These are phyloP conservation scores for Ophiocordyceps robertsii DNA, from an alignment of 2,329 filamentous ascomycete species.

Conservation along the genomic window DNA sequence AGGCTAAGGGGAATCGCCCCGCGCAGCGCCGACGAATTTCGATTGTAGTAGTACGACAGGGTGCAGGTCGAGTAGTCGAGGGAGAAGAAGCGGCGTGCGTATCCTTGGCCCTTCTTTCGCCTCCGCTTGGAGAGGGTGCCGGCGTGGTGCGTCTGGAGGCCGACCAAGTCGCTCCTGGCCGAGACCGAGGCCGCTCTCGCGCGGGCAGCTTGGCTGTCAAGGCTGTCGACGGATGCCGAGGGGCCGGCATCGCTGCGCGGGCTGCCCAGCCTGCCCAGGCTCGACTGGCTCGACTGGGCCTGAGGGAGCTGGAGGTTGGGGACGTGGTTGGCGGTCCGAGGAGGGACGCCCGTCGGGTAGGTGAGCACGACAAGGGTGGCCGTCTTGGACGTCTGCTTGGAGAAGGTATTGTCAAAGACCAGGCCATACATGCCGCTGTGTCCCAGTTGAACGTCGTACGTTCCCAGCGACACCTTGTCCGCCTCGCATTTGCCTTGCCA, in stretches of 20 bases:
- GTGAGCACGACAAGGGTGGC: conserved; percentile 90
- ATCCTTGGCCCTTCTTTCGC: conserved; percentile 86
- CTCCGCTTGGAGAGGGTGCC: conserved; percentile 80
- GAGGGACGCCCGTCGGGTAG: conserved; percentile 71
- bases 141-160: conserved; percentile 53
- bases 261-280: conserved; percentile 34
- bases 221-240: conserved; percentile 46
- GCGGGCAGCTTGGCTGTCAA: conserved; percentile 35
- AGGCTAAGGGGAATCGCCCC: conserved; percentile 87
- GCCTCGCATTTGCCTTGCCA: conserved; percentile 96
- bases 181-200: conserved; percentile 35
- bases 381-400: conserved; percentile 86
- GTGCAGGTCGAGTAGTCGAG: conserved; percentile 90
- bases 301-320: conserved; percentile 38
- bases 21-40: conserved; percentile 80
- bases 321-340: conserved; percentile 60
- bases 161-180: conserved; percentile 34
- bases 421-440: conserved; percentile 90
- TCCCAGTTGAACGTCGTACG: conserved; percentile 59
- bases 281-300: conserved; percentile 31
- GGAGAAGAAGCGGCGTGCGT: conserved; percentile 87
- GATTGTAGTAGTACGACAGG: conserved; percentile 90
- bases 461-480: conserved; percentile 86
- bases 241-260: conserved; percentile 29
- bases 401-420: conserved; percentile 98